Base-by-base conservation (phyloP, 2,329 filamentous ascomycete species). In the Escovopsis sp. region DNA sequence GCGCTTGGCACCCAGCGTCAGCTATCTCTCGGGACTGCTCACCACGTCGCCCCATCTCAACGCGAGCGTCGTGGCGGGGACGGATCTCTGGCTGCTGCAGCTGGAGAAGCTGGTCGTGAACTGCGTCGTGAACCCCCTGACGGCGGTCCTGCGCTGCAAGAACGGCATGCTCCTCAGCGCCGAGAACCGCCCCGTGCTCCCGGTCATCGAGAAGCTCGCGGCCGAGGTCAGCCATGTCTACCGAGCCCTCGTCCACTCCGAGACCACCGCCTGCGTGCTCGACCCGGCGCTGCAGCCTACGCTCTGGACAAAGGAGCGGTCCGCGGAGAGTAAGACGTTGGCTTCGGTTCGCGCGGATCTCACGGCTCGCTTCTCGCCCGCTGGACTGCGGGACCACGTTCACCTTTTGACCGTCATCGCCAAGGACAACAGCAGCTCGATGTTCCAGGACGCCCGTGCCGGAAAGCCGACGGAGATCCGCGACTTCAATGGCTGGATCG, bases 51-150 rank as follows among this genome's bases (percentile, higher is more conserved):
- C 68, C 2, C 51, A 60, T 14, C 59, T 79, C 2, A 55, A 59
- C 11, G 67, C 63, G 0, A 59, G 51, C 8, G 44, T 51, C 16
- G 63, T 72, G 5, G 47, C 61, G 2, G 54, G 59, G 10, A 47
- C 60, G 2, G 65, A 73, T 37, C 56, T 78, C 13, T 72, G 70
- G 66, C 48, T 68, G 9, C 52, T 70, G n/a, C 88, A 94, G 62
- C 71, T 95, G 3, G 84, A 94, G 53, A 95, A 94, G 58, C 67
- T 95, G 1, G 81, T 83, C 1, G 68, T 88, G 40, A 94, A 94
- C 55, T 70, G 76, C 31, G 66, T 88, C 29, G 76, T 95, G 52
- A 93, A 94, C 54, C 85, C 89, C 0, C 63, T 95, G n/a, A 91
- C 85, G 0, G 81, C 80, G 1, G 62, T 95, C 9, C 67, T 91